Evolutionary conservation across 1,284 basidiomycete genomes (phyloP), one percentile per base, ranked within the genome.

Genomic region (Ganoderma lucidum): DNA sequence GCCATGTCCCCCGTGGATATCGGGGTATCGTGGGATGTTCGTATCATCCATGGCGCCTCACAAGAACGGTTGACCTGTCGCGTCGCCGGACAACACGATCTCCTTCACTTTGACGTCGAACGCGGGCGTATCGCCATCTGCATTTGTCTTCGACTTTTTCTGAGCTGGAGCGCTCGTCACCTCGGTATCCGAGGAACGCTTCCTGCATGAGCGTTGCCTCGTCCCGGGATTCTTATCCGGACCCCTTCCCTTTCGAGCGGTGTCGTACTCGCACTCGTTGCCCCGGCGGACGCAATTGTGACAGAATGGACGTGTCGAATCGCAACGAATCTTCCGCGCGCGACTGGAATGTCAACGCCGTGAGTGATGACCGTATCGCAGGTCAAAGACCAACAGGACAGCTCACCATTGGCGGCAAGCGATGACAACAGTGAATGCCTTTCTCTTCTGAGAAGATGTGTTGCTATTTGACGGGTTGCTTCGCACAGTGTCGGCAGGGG

Each of bases 181-280:
- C 35, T 78, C 76, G 37, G 86, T 86, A 73, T 91, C 90, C 37
- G 86, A 78, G 65, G 87, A 85, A 68, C 90, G 84, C 83, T 91
- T 93, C 87, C 93, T 93, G 85, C 90, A 93, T 68, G 90, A 90
- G 74, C 92, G 86, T 80, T 93, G 91, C 70, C 93, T 86, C 72
- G 91, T 93, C 35, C 92, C 93, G 70, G 93, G 93, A 75, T 87
- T 87, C 81, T 93, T 94, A 84, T 94, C 93, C 71, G 93, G 93
- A 6, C 93, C 93, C 67, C 93, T 87, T 68, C 93, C 88, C 80
- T 92, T 93, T 74, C 93, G 93, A 55, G 87, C 90, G 42, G 87
- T 83, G 78, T 94, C 93, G 79, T 94, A 94, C 79, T 90, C 87
- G 80, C 92, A 93, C 67, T 86, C 84, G 79, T 92, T 93, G 74